A percentile compares a stretch with the other conserved stretches of the same genome.
These are phyloP conservation scores for Poronia punctata DNA, from an alignment of 495 filamentous ascomycete species.

Conservation along the genomic window DNA sequence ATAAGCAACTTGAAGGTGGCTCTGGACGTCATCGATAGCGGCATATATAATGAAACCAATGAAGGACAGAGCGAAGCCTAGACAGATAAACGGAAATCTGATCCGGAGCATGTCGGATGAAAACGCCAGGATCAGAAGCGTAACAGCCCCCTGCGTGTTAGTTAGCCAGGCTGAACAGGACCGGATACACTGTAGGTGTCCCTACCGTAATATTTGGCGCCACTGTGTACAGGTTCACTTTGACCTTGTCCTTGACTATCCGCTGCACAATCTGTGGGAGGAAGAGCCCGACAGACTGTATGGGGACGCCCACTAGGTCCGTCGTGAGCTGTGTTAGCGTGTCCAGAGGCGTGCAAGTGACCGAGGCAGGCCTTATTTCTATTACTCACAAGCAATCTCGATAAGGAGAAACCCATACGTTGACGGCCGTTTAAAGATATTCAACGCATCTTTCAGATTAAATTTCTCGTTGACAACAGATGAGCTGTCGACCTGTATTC, in stretches of 20 bases:
- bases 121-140: conserved; percentile 64
- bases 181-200: conserved; percentile 1
- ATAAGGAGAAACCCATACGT: conserved; percentile 60
- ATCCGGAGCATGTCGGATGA: conserved; percentile 56
- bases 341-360: too few species aligned
- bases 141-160: conserved; percentile 49
- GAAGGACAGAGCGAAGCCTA: conserved; percentile 68
- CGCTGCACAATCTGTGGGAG: conserved; percentile 65
- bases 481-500: conserved; percentile 68
- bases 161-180: conserved; percentile 8
- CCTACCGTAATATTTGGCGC: conserved; percentile 57
- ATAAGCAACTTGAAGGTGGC: conserved; percentile 58
- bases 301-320: conserved; percentile 62
- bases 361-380: too few species aligned
- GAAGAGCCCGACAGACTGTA: conserved; percentile 65
- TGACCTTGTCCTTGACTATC: conserved; percentile 55
- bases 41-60: conserved; percentile 71
- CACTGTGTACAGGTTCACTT: conserved; percentile 72
- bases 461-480: conserved; percentile 67
- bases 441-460: conserved; percentile 54
- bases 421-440: conserved; percentile 56
- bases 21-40: conserved; percentile 52
- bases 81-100: conserved; percentile 65
- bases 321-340: not conserved
- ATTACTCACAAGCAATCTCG: conserved; percentile 39